Base-by-base conservation (phyloP, 208 protist species). In the Trypanosomatidae sp. region DNA sequence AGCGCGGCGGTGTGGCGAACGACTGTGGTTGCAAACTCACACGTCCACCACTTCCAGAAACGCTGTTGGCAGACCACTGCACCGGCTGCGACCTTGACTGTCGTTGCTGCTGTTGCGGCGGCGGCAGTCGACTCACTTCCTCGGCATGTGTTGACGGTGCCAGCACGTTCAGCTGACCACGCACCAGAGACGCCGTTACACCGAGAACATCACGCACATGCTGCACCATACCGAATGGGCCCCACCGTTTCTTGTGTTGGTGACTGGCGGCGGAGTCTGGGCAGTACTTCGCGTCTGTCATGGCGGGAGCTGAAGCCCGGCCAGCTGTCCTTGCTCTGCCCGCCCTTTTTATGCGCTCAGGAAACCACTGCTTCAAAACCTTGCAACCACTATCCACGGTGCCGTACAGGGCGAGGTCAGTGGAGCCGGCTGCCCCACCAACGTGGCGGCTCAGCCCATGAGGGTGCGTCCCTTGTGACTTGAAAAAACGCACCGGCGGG, bases 401-500 rank as follows among this genome's bases (percentile, higher is more conserved):
- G 33, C 46, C 30, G 66, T 56, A 6, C 66, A 36, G 15, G 46
- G 33, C 49, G 66, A 25, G 47, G 8, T 10, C 49, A 15, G 56
- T 36, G 36, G 43, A 39, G 46, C 9, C 22, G 0, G 67, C 13
- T 36, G 52, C n/a, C 17, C 58, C 22, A 76, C 33, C 46, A 60
- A 68, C 6, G 76, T 66, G 17, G 39, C 67, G 46, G 43, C 64
- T 39, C 10, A 22, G 17, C 60, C 69, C 55, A 5, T 68, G 65
- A 46, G 39, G 8, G 33, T 72, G 74, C 19, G 25, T 74, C 30
- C 19, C 70, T 67, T 17, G 73, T 62, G 66, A 55, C 68, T 84
- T 79, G 60, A 95, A 95, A 76, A 95, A 92, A 8, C 67, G 74
- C 1, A 84, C 73, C 2, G 90, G 86, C 7, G 90, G 90, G 44